Conservation (phyloP, 371 early-diverging fungal species). For the Smittium mucronatum region DNA sequence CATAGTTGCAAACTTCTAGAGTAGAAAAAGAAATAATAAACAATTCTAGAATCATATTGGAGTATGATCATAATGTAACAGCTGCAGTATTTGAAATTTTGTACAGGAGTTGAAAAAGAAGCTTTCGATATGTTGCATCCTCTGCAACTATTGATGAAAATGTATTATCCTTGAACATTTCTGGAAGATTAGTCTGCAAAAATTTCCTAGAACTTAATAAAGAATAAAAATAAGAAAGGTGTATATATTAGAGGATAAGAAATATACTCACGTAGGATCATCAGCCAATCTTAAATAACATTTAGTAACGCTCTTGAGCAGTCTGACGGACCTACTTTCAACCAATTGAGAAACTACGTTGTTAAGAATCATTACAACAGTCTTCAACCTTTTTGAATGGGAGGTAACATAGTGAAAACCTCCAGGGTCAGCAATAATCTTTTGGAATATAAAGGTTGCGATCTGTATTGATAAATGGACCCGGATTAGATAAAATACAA, state of each 20-base stretch:
- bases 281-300: conserved; percentile 91
- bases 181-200: conserved; percentile 26
- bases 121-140: conserved; percentile 30
- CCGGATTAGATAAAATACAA: neutral
- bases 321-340: conserved; percentile 65
- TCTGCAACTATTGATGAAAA: conserved; percentile 31
- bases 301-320: conserved; percentile 89
- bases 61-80: neutral
- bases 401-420: conserved; percentile 96
- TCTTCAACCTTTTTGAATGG: conserved; percentile 93
- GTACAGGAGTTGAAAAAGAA: conserved; percentile 24
- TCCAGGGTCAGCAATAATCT: conserved; percentile 86
- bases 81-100: conserved; percentile 10
- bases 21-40: neutral
- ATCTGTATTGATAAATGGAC: neutral
- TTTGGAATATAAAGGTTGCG: conserved; percentile 95
- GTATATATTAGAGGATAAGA: neutral
- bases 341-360: conserved; percentile 88
- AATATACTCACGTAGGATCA: conserved; percentile 40
- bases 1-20: too few relatives aligned
- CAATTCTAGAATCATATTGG: neutral
- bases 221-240: neutral
- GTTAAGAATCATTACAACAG: conserved; percentile 88
- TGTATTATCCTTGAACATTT: conserved; percentile 27
- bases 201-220: conserved; percentile 22